phyloP scores from a whole-genome alignment of 495 filamentous ascomycete species.

The Penicillium herquei region DNA sequence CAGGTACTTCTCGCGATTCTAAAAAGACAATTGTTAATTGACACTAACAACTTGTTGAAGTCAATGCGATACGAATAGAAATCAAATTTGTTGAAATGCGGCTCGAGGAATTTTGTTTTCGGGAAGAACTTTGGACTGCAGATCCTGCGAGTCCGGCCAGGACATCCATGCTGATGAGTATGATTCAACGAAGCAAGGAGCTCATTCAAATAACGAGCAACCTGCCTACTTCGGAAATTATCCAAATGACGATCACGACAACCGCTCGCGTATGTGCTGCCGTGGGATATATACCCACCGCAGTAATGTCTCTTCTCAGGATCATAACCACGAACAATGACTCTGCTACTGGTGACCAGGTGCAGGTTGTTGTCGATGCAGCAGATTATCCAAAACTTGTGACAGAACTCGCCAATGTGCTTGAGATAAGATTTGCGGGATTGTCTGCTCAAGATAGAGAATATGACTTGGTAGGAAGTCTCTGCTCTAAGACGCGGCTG shows the following conservation, averaged over 20 bases:
- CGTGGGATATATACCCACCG: conserved; percentile 12
- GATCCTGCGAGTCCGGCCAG: conserved; percentile 10
- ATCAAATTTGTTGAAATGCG: conserved; percentile 17
- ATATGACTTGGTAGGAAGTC: conserved; percentile 14
- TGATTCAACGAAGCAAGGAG: conserved; percentile 14
- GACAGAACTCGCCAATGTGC: conserved; percentile 10
- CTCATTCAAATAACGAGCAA: conserved; percentile 10
- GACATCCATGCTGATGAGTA: conserved; percentile 13
- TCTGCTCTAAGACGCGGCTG: conserved; percentile 18
- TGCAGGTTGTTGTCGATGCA: conserved; percentile 15
- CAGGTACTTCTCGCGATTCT: conserved; percentile 5
- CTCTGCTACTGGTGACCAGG: conserved; percentile 6
- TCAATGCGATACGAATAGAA: conserved; percentile 15
- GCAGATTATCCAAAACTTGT: conserved; percentile 16
- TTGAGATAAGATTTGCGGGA: conserved; percentile 11
- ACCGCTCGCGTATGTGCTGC: conserved; percentile 14
- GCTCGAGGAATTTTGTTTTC: conserved; percentile 16
- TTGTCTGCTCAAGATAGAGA: conserved; percentile 17
- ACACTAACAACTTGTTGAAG: conserved; percentile 7
- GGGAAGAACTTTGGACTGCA: conserved; percentile 16
- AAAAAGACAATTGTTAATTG: not conserved
- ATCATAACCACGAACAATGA: conserved; percentile 4
- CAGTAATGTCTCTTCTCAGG: conserved; percentile 14
- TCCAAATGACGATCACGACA: conserved; percentile 13
- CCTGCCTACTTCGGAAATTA: conserved; percentile 10